These are phyloP conservation scores for Pestalotiopsis fici DNA, from an alignment of 2,329 filamentous ascomycete species.

Conservation along the genomic window DNA sequence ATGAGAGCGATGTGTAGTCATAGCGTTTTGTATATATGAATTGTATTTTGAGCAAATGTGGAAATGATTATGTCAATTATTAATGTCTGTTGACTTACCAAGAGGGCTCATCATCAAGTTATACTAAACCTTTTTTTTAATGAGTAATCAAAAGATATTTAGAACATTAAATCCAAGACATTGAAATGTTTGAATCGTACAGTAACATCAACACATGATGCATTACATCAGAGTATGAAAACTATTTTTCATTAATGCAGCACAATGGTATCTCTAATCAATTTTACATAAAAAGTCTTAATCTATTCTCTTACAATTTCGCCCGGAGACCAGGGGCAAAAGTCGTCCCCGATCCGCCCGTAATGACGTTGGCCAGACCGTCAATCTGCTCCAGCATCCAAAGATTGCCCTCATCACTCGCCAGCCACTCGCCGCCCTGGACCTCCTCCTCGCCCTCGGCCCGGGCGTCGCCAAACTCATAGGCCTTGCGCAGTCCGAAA, in stretches of 20 bases:
- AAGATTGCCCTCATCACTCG: conserved; percentile 63
- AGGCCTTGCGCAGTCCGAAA: conserved; percentile 76
- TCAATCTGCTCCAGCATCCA: conserved; percentile 67
- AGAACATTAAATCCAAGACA: too few species aligned
- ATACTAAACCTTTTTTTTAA: too few species aligned
- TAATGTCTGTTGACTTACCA: too few species aligned
- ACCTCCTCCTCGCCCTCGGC: conserved; percentile 46
- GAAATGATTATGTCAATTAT: background rate
- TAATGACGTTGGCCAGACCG: conserved; percentile 50
- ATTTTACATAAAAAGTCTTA: background rate
- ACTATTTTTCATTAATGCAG: background rate
- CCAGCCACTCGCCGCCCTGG: conserved; percentile 60
- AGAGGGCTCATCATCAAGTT: too few species aligned
- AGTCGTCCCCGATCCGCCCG: conserved; percentile 45
- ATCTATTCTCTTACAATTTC: conserved; percentile 36
- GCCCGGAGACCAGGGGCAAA: conserved; percentile 54
- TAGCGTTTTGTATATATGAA: background rate
- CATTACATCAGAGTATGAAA: too few species aligned
- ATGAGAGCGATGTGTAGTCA: background rate
- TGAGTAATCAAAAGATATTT: too few species aligned
- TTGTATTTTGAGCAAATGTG: background rate
- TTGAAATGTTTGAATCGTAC: background rate
- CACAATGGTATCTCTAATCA: background rate
- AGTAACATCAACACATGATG: too few species aligned
- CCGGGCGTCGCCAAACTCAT: conserved; percentile 62